phyloP scores from a whole-genome alignment of 768 basidiomycete species.

The Epithele typhae region DNA sequence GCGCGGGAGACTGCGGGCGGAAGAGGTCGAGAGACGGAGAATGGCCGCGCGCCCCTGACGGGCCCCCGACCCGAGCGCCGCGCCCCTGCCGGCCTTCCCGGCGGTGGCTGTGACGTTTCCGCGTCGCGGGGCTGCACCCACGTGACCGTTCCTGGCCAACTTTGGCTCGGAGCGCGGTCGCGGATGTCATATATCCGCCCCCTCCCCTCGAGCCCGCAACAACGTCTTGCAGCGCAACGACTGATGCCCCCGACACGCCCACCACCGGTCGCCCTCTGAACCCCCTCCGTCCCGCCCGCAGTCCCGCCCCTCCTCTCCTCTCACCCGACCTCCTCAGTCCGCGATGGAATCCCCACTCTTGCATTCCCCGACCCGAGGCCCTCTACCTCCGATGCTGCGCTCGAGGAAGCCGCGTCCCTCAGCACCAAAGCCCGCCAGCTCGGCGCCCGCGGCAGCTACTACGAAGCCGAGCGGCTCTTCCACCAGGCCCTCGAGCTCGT shows the following conservation, averaged over 20 bases:
- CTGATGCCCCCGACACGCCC: too few relatives aligned
- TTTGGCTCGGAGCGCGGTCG: background rate
- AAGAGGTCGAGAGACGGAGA: too few relatives aligned
- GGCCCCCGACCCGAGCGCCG: too few relatives aligned
- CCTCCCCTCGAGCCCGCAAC: too few relatives aligned
- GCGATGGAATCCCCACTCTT: background rate
- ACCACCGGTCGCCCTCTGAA: background rate
- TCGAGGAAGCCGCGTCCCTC: constrained; percentile 10
- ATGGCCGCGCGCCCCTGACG: too few relatives aligned
- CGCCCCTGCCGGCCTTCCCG: too few relatives aligned
- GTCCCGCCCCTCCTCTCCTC: background rate
- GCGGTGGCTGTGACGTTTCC: too few relatives aligned
- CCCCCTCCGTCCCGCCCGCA: background rate
- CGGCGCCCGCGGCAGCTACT: constrained; percentile 20
- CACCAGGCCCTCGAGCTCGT: constrained; percentile 30
- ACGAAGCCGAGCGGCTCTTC: constrained; percentile 28
- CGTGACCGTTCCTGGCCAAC: constrained; percentile 9
- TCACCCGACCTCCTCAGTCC: background rate
- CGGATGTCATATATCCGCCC: background rate
- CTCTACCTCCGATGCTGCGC: background rate
- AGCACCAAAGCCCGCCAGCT: constrained; percentile 20
- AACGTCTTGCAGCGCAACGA: too few relatives aligned
- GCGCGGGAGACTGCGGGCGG: too few relatives aligned
- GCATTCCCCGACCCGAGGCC: too few relatives aligned
- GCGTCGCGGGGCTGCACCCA: background rate